A percentile compares a stretch with the other conserved stretches of the same genome.
phyloP scores from a whole-genome alignment of 2,329 filamentous ascomycete species.

The Pseudocercospora musae region DNA sequence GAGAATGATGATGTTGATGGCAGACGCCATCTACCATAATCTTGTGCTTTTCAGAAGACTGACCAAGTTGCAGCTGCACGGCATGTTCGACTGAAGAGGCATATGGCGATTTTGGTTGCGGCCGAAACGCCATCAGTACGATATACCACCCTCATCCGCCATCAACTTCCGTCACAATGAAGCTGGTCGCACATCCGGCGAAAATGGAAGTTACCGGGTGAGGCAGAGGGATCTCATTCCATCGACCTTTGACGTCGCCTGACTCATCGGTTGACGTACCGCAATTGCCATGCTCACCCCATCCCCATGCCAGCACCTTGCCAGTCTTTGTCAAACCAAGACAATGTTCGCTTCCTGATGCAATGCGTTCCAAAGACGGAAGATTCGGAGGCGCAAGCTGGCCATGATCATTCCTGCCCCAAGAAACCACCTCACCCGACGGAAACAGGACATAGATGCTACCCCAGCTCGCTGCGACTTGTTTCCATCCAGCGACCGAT shows the following conservation, averaged over 20 bases:
- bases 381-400: conserved; percentile 67
- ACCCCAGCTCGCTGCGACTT: conserved; percentile 78
- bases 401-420: conserved; percentile 83
- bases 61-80: conserved; percentile 33
- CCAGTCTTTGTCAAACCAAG: conserved; percentile 64
- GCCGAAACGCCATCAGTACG: not conserved
- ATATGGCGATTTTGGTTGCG: not conserved
- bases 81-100: conserved; percentile 38
- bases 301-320: conserved; percentile 82
- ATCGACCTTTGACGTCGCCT: conserved; percentile 66
- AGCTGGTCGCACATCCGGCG: conserved; percentile 89
- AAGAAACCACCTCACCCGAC: conserved; percentile 62
- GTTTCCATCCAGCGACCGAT: conserved; percentile 57
- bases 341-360: conserved; percentile 87
- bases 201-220: conserved; percentile 61
- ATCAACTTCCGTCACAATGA: conserved; percentile 54
- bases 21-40: not conserved
- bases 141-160: not conserved
- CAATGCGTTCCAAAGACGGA: conserved; percentile 60
- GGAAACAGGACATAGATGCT: conserved; percentile 67
- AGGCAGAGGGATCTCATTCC: conserved; percentile 61
- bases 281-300: conserved; percentile 98
- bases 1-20: conserved; percentile 28
- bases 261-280: conserved; percentile 61
- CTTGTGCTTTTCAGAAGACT: conserved; percentile 12